Percentiles rank a stretch among this genome's conserved stretches.
Conservation (phyloP, 78 protist genomes). For the Cavenderia fasciculata region DNA sequence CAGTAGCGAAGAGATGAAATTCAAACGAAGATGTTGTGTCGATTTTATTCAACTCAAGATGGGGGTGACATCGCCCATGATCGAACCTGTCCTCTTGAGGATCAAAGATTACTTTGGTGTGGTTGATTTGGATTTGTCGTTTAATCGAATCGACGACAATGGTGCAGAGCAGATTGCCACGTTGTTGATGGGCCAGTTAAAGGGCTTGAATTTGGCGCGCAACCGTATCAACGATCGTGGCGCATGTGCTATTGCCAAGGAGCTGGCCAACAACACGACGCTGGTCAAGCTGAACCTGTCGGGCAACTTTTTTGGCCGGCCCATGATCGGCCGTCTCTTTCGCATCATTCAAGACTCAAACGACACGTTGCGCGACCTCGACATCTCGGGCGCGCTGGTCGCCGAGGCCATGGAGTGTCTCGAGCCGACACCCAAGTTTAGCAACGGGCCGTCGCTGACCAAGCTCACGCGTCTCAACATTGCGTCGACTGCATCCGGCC, state of each 20-base stretch:
- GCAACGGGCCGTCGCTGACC: too few species aligned
- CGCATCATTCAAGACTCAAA: background rate
- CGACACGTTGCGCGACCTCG: background rate
- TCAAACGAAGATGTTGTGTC: too few species aligned
- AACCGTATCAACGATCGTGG: constrained; percentile 14
- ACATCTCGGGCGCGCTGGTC: background rate
- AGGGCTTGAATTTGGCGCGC: background rate
- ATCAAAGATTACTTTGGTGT: too few species aligned
- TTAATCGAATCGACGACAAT: background rate
- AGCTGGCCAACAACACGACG: background rate
- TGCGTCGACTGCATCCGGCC: background rate
- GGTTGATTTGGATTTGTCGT: background rate
- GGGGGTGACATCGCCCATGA: too few species aligned
- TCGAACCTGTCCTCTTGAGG: too few species aligned
- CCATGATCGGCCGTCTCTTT: background rate
- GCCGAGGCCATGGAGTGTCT: background rate
- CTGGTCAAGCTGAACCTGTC: background rate
- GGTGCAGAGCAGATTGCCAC: background rate
- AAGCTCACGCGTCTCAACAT: background rate
- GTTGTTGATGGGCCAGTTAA: background rate
- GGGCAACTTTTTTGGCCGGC: background rate
- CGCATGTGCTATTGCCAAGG: background rate
- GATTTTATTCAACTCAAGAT: too few species aligned
- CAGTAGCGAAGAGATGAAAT: too few species aligned
- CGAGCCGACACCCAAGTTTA: too few species aligned